Evolutionary conservation across 2,329 filamentous ascomycete species (phyloP), one percentile per base, ranked within the genome.

Genomic region (Xylaria sp.): DNA sequence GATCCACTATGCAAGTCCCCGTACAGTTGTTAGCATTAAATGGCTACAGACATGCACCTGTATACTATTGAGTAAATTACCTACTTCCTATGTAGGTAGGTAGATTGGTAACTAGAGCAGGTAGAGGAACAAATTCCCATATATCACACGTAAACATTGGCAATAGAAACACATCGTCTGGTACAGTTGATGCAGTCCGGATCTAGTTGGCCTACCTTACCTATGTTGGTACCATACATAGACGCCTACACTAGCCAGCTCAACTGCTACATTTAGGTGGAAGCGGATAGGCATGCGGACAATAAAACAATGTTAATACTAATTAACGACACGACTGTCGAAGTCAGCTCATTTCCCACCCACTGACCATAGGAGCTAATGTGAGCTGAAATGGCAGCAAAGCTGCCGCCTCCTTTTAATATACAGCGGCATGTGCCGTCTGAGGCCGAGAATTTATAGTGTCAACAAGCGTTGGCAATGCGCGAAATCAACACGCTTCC

Each of bases 341-440:
- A 44, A 44, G 57, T 35, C 25, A 60, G 42, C 25, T 50, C 21
- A 44, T 23, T 51, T 50, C 29, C 29, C 40, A 51, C 18, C 44
- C 40, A 62, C 35, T 48, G 21, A 13, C 16, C 29, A 13, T 21
- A 48, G n/a, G 16, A 55, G 51, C 32, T 9, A 54, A 23, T 37
- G 51, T 23, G 21, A 8, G 18, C 27, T 16, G n/a, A 21, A 5
- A 27, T 13, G 25, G 32, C 51, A 54, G 29, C 51, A 8, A 23
- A 21, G 29, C 10, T 35, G 32, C 13, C 21, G 6, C 51, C 27
- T 9, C 51, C 18, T 21, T 35, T 35, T 32, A 32, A 21, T 21
- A 4, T 16, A 35, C 9, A 2, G n/a, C 51, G 29, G 51, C 32
- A 29, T 53, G 10, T 9, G 18, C 50, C 25, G 47, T 35, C 50